Evolutionary conservation across 2,329 filamentous ascomycete species (phyloP).

Genomic region (Scedosporium boydii): DNA sequence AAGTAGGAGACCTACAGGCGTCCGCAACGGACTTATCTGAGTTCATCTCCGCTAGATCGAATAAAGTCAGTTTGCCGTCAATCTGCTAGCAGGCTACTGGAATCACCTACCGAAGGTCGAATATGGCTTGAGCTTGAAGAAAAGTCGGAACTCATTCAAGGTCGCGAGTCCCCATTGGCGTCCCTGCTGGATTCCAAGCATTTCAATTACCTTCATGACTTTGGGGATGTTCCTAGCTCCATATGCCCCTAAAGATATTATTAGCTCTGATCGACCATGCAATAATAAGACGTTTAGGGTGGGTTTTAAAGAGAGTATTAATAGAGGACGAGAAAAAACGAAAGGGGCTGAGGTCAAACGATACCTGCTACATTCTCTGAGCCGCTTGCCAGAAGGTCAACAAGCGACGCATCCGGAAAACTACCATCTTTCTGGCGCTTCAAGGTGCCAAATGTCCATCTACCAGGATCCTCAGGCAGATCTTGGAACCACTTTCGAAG

Average conservation of each 20-base stretch:
- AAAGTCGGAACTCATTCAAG: conserved; percentile 54
- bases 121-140: conserved; percentile 47
- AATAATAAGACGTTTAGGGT: too few relatives aligned
- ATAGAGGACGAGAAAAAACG: too few relatives aligned
- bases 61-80: conserved; percentile 5
- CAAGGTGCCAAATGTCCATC: conserved; percentile 41
- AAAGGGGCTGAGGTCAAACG: not conserved
- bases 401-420: conserved; percentile 44
- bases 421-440: conserved; percentile 38
- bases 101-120: conserved; percentile 35
- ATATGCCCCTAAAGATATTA: conserved; percentile 20
- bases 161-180: conserved; percentile 48
- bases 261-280: conserved; percentile 5
- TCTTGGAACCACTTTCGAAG: conserved; percentile 20
- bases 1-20: conserved; percentile 22
- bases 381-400: conserved; percentile 38
- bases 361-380: conserved; percentile 39
- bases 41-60: conserved; percentile 35
- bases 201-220: conserved; percentile 45
- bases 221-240: conserved; percentile 46
- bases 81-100: not conserved
- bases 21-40: conserved; percentile 42
- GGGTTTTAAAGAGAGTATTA: too few relatives aligned
- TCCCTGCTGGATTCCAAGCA: conserved; percentile 50
- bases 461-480: conserved; percentile 37